A percentile compares a stretch with the other conserved stretches of the same genome.
Evolutionary conservation across 495 filamentous ascomycete species (phyloP).

Genomic region (Hypomontagnella submonticulosa): DNA sequence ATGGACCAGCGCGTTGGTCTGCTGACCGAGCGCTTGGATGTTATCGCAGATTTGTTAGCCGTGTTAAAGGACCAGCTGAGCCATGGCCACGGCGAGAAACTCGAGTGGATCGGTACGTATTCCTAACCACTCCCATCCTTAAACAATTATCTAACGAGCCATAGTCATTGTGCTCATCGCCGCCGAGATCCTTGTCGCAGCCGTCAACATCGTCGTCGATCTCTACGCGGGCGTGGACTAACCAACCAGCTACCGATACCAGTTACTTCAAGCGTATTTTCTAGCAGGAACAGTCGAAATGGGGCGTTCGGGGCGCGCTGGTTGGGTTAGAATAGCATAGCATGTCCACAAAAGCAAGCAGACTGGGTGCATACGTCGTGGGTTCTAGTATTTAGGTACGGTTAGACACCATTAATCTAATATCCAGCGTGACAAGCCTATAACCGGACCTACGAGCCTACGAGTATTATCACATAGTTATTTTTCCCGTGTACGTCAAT

Average conservation of each 20-base stretch:
- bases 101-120: conserved; percentile 91
- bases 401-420: background rate
- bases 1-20: conserved; percentile 96
- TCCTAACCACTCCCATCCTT: background rate
- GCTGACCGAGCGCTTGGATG: conserved; percentile 87
- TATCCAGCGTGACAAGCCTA: too few species aligned
- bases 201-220: conserved; percentile 95
- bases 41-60: conserved; percentile 92
- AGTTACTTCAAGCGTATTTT: background rate
- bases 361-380: background rate
- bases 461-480: too few species aligned
- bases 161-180: conserved; percentile 94
- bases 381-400: conserved; percentile 11
- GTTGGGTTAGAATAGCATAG: conserved; percentile 15
- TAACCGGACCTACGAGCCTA: too few species aligned
- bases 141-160: background rate
- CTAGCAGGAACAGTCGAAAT: background rate
- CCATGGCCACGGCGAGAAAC: conserved; percentile 93
- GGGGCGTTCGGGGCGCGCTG: conserved; percentile 18
- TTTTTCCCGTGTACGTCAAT: too few species aligned
- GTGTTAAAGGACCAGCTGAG: conserved; percentile 96
- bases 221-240: conserved; percentile 85
- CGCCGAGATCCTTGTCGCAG: conserved; percentile 93
- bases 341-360: conserved; percentile 4
- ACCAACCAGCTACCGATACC: background rate